A percentile compares a stretch with the other conserved stretches of the same genome.
phyloP scores from a whole-genome alignment of 1,284 basidiomycete genomes.

The Ustilago xerochloae region DNA sequence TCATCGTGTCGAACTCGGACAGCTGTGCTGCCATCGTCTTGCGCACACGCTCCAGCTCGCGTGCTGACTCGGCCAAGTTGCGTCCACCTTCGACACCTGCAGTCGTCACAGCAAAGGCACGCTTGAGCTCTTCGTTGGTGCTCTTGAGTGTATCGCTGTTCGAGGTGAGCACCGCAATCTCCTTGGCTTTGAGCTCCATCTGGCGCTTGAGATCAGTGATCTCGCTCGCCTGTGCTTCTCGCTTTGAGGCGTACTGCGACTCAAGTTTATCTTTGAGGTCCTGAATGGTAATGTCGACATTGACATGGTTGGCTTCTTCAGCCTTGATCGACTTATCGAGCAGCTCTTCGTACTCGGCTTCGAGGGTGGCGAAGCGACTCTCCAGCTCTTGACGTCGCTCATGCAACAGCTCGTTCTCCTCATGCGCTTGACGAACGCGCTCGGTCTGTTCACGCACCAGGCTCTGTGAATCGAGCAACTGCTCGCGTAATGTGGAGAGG shows the following conservation, averaged over 20 bases:
- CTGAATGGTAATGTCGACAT: conserved; percentile 78
- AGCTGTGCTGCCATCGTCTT: conserved; percentile 97
- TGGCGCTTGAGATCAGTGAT: conserved; percentile 90
- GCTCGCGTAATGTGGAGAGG: conserved; percentile 81
- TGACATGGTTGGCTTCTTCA: conserved; percentile 62
- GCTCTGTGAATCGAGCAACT: conserved; percentile 88
- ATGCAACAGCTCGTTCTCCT: conserved; percentile 87
- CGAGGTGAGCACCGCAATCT: conserved; percentile 84
- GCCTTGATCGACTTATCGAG: conserved; percentile 72
- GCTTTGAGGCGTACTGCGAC: conserved; percentile 89
- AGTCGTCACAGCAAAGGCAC: conserved; percentile 86
- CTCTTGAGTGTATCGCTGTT: conserved; percentile 93
- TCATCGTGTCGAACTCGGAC: conserved; percentile 97
- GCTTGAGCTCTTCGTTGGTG: conserved; percentile 96
- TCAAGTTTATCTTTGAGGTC: conserved; percentile 96
- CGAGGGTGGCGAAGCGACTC: conserved; percentile 80
- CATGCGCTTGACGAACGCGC: conserved; percentile 85
- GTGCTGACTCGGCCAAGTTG: conserved; percentile 84
- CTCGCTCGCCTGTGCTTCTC: conserved; percentile 87
- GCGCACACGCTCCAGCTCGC: conserved; percentile 94
- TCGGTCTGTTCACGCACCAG: conserved; percentile 89
- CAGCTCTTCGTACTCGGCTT: conserved; percentile 95
- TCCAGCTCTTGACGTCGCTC: conserved; percentile 89
- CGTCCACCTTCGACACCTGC: conserved; percentile 96
- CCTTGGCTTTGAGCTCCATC: conserved; percentile 84